A percentile compares a stretch with the other conserved stretches of the same genome.
phyloP scores from a whole-genome alignment of 108 stramenopile genomes.

The Nannochloropsis salina region DNA sequence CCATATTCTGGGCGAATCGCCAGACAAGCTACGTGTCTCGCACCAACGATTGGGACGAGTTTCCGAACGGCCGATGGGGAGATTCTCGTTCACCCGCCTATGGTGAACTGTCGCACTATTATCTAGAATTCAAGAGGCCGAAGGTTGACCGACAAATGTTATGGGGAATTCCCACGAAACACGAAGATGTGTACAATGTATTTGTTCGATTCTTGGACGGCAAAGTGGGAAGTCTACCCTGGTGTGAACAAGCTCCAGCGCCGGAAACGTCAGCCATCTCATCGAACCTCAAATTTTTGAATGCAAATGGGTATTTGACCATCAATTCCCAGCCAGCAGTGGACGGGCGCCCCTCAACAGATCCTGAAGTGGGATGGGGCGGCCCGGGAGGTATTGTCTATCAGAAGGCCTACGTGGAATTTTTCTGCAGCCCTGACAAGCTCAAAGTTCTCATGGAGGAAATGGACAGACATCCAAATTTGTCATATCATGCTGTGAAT shows the following conservation, averaged over 20 bases:
- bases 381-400: slow-evolving; percentile 84
- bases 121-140: slow-evolving; percentile 39
- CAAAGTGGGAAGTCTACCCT: slow-evolving; percentile 73
- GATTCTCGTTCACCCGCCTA: slow-evolving; percentile 58
- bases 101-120: slow-evolving; percentile 53
- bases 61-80: slow-evolving; percentile 92
- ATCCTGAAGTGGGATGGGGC: slow-evolving; percentile 87
- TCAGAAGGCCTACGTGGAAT: slow-evolving; percentile 94
- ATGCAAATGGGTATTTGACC: slow-evolving; percentile 80
- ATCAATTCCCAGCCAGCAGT: slow-evolving; percentile 88
- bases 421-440: slow-evolving; percentile 74
- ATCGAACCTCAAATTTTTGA: slow-evolving; percentile 66
- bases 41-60: slow-evolving; percentile 93
- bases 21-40: slow-evolving; percentile 83
- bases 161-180: slow-evolving; percentile 70
- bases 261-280: slow-evolving; percentile 77
- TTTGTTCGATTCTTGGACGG: slow-evolving; percentile 87
- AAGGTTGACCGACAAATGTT: slow-evolving; percentile 39
- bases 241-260: slow-evolving; percentile 90
- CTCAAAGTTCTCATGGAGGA: slow-evolving; percentile 60
- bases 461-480: slow-evolving; percentile 53
- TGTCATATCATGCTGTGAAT: slow-evolving; percentile 72
- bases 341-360: slow-evolving; percentile 67
- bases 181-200: slow-evolving; percentile 78
- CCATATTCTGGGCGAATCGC: slow-evolving; percentile 98